Conservation (phyloP, 805 yeast genomes). For the Nakazawaea ernobii region DNA sequence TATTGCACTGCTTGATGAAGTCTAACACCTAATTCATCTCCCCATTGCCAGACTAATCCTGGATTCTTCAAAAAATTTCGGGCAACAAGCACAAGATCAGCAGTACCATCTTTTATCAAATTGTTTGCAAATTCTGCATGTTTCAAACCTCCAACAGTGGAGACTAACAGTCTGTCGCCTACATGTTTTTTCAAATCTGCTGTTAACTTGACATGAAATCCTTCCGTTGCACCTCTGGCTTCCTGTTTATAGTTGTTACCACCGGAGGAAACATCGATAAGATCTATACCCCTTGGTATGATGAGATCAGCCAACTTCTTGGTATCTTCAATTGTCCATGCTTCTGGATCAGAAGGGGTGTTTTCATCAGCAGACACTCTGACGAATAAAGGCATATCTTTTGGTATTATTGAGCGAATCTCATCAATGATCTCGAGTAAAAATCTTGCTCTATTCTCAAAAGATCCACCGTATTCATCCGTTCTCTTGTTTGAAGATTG, state of each 20-base stretch:
- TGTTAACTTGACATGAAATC: slow-evolving; percentile 35
- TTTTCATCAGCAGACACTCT: slow-evolving; percentile 43
- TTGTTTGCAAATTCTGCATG: slow-evolving; percentile 31
- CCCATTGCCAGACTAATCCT: slow-evolving; percentile 44
- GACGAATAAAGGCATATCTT: slow-evolving; percentile 39
- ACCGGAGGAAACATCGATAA: slow-evolving; percentile 52
- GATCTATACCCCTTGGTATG: slow-evolving; percentile 39
- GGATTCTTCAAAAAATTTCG: slow-evolving; percentile 42
- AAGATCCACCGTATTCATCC: slow-evolving; percentile 59
- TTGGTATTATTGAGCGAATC: slow-evolving; percentile 32
- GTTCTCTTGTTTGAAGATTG: slow-evolving; percentile 43
- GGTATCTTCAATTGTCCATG: slow-evolving; percentile 42
- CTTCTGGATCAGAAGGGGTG: slow-evolving; percentile 24
- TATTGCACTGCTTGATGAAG: slow-evolving; percentile 31
- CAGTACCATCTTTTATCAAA: slow-evolving; percentile 33
- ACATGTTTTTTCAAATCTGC: slow-evolving; percentile 35
- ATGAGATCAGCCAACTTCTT: slow-evolving; percentile 32
- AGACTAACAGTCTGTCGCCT: slow-evolving; percentile 35
- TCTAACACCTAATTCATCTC: slow-evolving; percentile 39
- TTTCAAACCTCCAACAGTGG: slow-evolving; percentile 42
- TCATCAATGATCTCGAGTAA: slow-evolving; percentile 40
- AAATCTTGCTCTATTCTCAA: slow-evolving; percentile 52
- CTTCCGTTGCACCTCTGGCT: slow-evolving; percentile 23
- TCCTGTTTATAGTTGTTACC: slow-evolving; percentile 33
- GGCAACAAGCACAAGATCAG: slow-evolving; percentile 46